Conservation (phyloP, 2,329 filamentous ascomycete species). For the Trichoderma sp. region DNA sequence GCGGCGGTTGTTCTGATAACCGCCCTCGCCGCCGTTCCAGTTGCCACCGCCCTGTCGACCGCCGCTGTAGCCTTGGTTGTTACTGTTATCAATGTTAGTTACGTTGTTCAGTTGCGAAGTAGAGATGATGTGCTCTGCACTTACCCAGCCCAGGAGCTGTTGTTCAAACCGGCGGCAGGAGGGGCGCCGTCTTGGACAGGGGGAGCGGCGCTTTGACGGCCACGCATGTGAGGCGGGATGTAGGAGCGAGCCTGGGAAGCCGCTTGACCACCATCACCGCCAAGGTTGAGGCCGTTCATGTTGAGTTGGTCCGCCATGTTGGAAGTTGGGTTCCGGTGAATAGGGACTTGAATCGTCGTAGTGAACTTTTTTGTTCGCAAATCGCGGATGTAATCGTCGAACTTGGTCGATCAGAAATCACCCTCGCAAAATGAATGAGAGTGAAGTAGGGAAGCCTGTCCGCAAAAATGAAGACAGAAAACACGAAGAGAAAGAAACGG, state of each 20-base stretch:
- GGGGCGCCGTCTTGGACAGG: constrained; percentile 28
- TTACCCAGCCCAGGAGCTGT: constrained; percentile 43
- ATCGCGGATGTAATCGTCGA: constrained; percentile 14
- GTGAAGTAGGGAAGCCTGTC: constrained; percentile 31
- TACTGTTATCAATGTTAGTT: neutral
- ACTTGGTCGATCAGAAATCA: constrained; percentile 25
- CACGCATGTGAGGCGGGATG: constrained; percentile 81
- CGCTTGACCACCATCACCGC: constrained; percentile 38
- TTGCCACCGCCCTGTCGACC: constrained; percentile 20
- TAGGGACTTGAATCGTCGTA: constrained; percentile 10
- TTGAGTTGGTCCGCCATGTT: constrained; percentile 83
- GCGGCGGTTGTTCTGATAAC: constrained; percentile 32
- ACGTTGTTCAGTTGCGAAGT: neutral
- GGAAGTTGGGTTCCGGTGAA: constrained; percentile 31
- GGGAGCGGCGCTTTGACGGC: constrained; percentile 40
- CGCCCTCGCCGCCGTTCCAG: constrained; percentile 14
- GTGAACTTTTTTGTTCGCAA: neutral
- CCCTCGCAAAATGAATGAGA: constrained; percentile 34
- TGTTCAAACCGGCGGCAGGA: constrained; percentile 32
- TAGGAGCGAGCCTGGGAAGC: constrained; percentile 59
- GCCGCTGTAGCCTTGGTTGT: neutral
- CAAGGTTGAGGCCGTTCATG: constrained; percentile 72
- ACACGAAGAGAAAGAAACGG: constrained; percentile 33
- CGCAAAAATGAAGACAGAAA: constrained; percentile 32
- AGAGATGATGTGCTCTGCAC: neutral